Evolutionary conservation across 202 grass and related monocot species (phyloP).

Genomic region (Setaria viridis): DNA sequence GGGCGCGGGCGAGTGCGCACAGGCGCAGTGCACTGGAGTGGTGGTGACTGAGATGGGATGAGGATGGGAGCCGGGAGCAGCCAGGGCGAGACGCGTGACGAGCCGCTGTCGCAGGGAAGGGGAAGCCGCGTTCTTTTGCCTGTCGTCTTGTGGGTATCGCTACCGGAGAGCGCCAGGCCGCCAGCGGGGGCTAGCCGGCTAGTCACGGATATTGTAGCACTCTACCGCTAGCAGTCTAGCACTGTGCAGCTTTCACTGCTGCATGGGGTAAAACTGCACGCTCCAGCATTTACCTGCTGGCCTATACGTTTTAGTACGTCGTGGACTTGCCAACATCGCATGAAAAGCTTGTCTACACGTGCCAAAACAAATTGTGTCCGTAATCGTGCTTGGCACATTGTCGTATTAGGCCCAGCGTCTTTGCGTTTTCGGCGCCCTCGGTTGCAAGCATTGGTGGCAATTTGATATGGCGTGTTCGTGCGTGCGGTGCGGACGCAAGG

Average conservation of each 20-base stretch:
- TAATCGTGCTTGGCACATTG: not conserved
- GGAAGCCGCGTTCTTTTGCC: constrained; percentile 35
- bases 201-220: constrained; percentile 13
- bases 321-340: not conserved
- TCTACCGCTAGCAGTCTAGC: not conserved
- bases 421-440: not conserved
- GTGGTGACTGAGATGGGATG: not conserved
- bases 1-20: not conserved
- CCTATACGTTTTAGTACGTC: not conserved
- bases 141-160: constrained; percentile 53
- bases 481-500: not conserved
- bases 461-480: not conserved
- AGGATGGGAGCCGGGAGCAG: not conserved
- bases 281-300: not conserved
- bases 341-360: not conserved
- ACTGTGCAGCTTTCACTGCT: not conserved
- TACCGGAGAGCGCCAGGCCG: not conserved
- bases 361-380: not conserved
- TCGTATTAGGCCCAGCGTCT: not conserved
- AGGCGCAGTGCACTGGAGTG: not conserved
- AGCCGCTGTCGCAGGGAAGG: constrained; percentile 33
- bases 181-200: constrained; percentile 32
- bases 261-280: not conserved
- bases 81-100: constrained; percentile 22
- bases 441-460: not conserved